Base-by-base conservation (phyloP, 1,139 yeast species). In the Yamadazyma triangularis region DNA sequence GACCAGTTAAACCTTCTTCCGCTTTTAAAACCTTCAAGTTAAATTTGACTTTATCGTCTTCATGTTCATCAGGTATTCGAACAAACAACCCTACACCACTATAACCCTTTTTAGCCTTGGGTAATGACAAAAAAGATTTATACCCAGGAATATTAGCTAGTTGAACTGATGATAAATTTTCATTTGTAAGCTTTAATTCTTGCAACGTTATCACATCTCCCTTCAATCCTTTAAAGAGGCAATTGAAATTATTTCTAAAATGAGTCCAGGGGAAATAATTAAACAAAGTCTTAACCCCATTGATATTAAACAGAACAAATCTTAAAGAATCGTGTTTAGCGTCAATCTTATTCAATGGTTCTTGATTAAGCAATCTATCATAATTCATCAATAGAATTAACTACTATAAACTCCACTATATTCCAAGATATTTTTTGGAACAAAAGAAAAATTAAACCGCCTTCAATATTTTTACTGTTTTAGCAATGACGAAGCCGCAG, bases 1-100 rank as follows among this genome's bases (percentile, higher is more conserved):
- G 60, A 0, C 97, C 98, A 0, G 96, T 83, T 9, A 91, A 60
- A 0, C 98, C 98, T 51, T 89, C 95, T 54, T 91, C 98, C 0
- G 93, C 96, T 41, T 72, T 76, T 2, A 71, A 36, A 1, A 87
- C 85, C 2, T 70, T 59, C 23, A 81, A 46, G 10, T 67, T 47
- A 21, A 52, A 45, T 42, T 53, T 47, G 22, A 70, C 40, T n/a
- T 39, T 21, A 0, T 47, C 48, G 0, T 70, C 52, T 23, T 78
- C 81, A 6, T 45, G 46, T 0, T 48, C 52, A 1, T 40, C 40
- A 0, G 81, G 79, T 3, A 62, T 50, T 40, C 88, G 61, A 3
- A 89, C 75, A 56, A 86, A 89, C 2, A 91, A 71, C 0, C 89
- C 95, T 2, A 91, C 97, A 0, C 98, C 98, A 38, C 93, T 77